Evolutionary conservation across 768 basidiomycete genomes (phyloP).

Genomic region (Chalciporus chontae): DNA sequence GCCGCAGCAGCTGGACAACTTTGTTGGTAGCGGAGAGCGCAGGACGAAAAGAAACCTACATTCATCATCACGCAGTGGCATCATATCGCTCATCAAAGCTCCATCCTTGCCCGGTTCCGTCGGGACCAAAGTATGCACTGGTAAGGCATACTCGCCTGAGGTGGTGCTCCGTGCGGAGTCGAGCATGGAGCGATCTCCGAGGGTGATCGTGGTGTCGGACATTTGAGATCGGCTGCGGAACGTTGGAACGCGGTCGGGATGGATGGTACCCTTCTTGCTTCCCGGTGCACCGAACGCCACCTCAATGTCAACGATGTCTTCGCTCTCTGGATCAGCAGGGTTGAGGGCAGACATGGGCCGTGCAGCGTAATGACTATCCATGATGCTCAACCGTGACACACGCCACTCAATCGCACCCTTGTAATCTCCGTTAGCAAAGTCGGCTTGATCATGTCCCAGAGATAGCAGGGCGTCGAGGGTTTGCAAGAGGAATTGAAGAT

Average conservation of each 20-base stretch:
- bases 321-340: conserved; percentile 38
- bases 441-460: conserved; percentile 69
- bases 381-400: conserved; percentile 64
- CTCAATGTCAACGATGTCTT: conserved; percentile 59
- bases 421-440: conserved; percentile 66
- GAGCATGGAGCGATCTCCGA: conserved; percentile 23
- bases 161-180: conserved; percentile 17
- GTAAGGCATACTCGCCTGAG: conserved; percentile 24
- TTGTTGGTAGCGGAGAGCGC: neutral
- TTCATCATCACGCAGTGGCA: conserved; percentile 23
- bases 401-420: conserved; percentile 76
- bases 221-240: conserved; percentile 33
- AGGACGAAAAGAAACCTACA: conserved; percentile 11
- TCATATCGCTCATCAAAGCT: conserved; percentile 16
- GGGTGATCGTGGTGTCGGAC: conserved; percentile 33
- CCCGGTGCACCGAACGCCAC: conserved; percentile 44
- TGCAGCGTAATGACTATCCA: conserved; percentile 48
- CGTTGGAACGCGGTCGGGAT: conserved; percentile 24
- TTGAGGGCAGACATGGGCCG: conserved; percentile 37
- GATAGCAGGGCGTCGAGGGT: conserved; percentile 60
- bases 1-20: conserved; percentile 17
- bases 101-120: conserved; percentile 21
- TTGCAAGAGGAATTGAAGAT: conserved; percentile 52
- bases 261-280: conserved; percentile 26
- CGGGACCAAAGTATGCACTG: conserved; percentile 23